phyloP scores from a whole-genome alignment of 2,329 filamentous ascomycete species.

The Clonostachys sp. region DNA sequence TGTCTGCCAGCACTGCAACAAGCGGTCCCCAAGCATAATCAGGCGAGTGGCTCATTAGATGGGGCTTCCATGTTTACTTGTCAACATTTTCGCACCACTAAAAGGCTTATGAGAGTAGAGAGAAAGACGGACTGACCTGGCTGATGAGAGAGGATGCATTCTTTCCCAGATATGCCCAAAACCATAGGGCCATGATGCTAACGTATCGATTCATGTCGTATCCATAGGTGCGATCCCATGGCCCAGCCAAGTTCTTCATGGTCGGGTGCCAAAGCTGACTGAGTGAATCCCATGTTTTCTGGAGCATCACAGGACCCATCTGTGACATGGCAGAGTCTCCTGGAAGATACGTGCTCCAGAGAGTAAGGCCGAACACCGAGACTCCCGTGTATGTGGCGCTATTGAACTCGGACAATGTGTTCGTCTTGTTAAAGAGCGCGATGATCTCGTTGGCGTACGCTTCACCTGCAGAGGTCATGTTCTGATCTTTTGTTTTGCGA shows the following conservation, averaged over 20 bases:
- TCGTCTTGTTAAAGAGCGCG: constrained; percentile 47
- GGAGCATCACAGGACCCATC: constrained; percentile 45
- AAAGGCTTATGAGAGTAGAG: not conserved
- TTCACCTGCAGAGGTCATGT: constrained; percentile 56
- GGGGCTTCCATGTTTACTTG: constrained; percentile 21
- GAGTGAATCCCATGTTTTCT: constrained; percentile 46
- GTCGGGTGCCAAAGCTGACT: constrained; percentile 51
- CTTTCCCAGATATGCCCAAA: constrained; percentile 54
- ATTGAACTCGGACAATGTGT: constrained; percentile 60
- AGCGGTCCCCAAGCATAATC: constrained; percentile 56
- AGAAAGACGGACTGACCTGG: constrained; percentile 13
- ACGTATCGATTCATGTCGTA: constrained; percentile 61
- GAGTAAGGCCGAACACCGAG: constrained; percentile 50
- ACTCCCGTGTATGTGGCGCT: constrained; percentile 60
- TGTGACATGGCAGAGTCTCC: constrained; percentile 46
- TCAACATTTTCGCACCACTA: not conserved
- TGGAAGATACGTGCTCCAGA: constrained; percentile 57
- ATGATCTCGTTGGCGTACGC: constrained; percentile 49
- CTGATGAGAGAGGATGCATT: constrained; percentile 26
- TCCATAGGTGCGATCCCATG: constrained; percentile 60
- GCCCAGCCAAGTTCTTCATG: constrained; percentile 57
- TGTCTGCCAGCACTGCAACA: constrained; percentile 47
- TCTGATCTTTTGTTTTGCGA: constrained; percentile 43
- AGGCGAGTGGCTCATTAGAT: constrained; percentile 50
- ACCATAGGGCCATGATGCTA: constrained; percentile 50